Evolutionary conservation across 495 filamentous ascomycete genomes (phyloP).

Genomic region (Podospora fimiseda): DNA sequence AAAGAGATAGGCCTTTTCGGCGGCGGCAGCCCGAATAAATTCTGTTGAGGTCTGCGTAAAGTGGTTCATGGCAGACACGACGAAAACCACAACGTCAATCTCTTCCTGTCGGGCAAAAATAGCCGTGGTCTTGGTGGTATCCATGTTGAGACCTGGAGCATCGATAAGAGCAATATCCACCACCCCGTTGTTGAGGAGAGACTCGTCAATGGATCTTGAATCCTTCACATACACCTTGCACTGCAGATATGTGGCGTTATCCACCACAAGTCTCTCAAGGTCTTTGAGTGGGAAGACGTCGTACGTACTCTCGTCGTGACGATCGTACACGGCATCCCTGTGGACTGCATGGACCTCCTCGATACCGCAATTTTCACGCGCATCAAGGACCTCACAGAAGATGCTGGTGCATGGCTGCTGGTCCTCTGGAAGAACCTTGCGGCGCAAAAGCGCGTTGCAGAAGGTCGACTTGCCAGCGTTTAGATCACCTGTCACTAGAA

Average conservation of each 20-base stretch:
- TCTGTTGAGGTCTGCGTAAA: slow-evolving; percentile 95
- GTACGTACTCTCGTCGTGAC: slow-evolving; percentile 89
- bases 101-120: slow-evolving; percentile 96
- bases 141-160: slow-evolving; percentile 89
- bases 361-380: slow-evolving; percentile 77
- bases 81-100: slow-evolving; percentile 97
- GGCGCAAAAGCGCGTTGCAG: slow-evolving; percentile 88
- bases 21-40: slow-evolving; percentile 90
- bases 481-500: slow-evolving; percentile 91
- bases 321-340: slow-evolving; percentile 69
- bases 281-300: slow-evolving; percentile 71
- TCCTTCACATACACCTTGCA: slow-evolving; percentile 97
- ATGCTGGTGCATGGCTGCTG: slow-evolving; percentile 99
- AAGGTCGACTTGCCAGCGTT: slow-evolving; percentile 99
- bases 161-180: slow-evolving; percentile 98
- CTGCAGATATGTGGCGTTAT: slow-evolving; percentile 80
- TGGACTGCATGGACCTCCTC: slow-evolving; percentile 96
- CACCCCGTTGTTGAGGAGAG: slow-evolving; percentile 91
- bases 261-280: slow-evolving; percentile 81
- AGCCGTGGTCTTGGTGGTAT: slow-evolving; percentile 93
- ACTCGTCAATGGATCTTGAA: slow-evolving; percentile 83
- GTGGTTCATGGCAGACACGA: slow-evolving; percentile 94
- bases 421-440: slow-evolving; percentile 91
- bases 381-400: slow-evolving; percentile 94
- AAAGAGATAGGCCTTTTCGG: slow-evolving; percentile 98